Evolutionary conservation across 441 rosid genomes (phyloP).

Genomic region (Bocquillonia castaneifolia): DNA sequence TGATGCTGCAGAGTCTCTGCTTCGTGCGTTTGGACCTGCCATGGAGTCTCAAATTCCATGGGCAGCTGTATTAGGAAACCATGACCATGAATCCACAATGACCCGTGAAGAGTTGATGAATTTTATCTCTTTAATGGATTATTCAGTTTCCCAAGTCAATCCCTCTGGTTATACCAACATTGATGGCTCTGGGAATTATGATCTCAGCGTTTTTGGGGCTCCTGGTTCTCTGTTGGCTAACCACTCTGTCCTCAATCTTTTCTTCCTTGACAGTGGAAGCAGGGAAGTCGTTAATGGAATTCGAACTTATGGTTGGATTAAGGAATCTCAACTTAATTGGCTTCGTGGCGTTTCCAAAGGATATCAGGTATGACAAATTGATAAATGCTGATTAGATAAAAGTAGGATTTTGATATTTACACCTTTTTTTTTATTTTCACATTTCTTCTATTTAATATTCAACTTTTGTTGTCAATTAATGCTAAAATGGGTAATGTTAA

Average conservation of each 20-base stretch:
- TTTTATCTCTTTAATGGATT: constrained; percentile 82
- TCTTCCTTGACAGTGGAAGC: constrained; percentile 83
- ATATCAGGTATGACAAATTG: constrained; percentile 44
- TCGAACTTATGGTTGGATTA: constrained; percentile 79
- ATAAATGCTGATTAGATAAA: not conserved
- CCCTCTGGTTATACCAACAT: constrained; percentile 39
- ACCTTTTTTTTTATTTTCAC: not conserved
- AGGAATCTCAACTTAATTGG: constrained; percentile 83
- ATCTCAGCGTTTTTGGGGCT: constrained; percentile 58
- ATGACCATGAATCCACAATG: constrained; percentile 89
- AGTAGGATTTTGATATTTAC: not conserved
- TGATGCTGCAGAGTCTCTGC: constrained; percentile 86
- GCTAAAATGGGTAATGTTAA: not conserved
- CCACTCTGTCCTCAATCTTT: constrained; percentile 63
- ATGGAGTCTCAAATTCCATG: constrained; percentile 73
- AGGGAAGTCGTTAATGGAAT: constrained; percentile 58
- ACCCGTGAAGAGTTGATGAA: constrained; percentile 69
- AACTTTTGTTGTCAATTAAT: not conserved
- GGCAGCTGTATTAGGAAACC: constrained; percentile 90
- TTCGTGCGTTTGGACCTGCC: constrained; percentile 65
- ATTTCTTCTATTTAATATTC: not conserved
- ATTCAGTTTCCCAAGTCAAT: constrained; percentile 63
- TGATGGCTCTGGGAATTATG: constrained; percentile 80
- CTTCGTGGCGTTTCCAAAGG: constrained; percentile 45
- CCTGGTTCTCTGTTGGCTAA: constrained; percentile 68